These are phyloP conservation scores for Lanmaoa rubissima DNA, from an alignment of 768 basidiomycete genomes.

Conservation along the genomic window DNA sequence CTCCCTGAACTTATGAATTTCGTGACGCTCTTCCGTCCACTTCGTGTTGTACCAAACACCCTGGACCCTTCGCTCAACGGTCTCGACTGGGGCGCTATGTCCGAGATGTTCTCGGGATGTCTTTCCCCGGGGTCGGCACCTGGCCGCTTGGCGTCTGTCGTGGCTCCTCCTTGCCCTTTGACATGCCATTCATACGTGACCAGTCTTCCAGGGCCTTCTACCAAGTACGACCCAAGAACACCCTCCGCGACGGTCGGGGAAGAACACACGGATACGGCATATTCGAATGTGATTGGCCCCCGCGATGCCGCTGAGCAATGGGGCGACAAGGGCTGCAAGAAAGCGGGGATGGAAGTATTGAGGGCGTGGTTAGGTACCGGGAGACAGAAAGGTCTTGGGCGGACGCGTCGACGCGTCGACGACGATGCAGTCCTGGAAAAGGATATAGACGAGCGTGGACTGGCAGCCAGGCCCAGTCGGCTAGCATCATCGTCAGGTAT, in stretches of 20 bases:
- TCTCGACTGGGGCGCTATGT: slow-evolving; percentile 74
- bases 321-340: slow-evolving; percentile 49
- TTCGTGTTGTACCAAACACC: slow-evolving; percentile 77
- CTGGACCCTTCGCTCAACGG: slow-evolving; percentile 48
- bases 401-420: slow-evolving; percentile 28
- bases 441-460: background rate
- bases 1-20: slow-evolving; percentile 83
- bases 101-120: slow-evolving; percentile 62
- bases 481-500: background rate
- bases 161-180: slow-evolving; percentile 24
- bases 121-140: slow-evolving; percentile 32
- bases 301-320: slow-evolving; percentile 51
- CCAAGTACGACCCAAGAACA: background rate
- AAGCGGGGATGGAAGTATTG: slow-evolving; percentile 44
- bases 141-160: slow-evolving; percentile 15
- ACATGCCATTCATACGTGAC: slow-evolving; percentile 6
- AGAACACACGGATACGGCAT: slow-evolving; percentile 45
- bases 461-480: background rate
- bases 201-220: slow-evolving; percentile 24
- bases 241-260: slow-evolving; percentile 9
- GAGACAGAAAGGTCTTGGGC: slow-evolving; percentile 35
- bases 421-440: background rate
- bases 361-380: slow-evolving; percentile 41
- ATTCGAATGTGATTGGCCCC: slow-evolving; percentile 67
- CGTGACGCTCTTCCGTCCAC: slow-evolving; percentile 79